Base-by-base conservation (phyloP, 2,329 filamentous ascomycete genomes). In the Sporothrix pseudoabietina region DNA sequence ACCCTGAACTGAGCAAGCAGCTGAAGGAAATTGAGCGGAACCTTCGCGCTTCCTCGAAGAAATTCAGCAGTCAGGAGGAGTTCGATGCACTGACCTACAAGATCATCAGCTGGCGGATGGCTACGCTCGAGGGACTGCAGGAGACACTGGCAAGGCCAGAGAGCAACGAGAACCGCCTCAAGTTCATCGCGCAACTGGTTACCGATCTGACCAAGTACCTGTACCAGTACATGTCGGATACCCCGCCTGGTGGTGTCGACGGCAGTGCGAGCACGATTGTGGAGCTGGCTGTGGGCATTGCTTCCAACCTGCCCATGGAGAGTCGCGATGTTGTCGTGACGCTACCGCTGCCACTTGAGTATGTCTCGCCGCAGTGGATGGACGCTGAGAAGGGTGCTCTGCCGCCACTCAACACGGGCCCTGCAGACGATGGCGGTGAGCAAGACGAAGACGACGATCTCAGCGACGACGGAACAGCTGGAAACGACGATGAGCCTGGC, bases 181-280 rank as follows among this genome's bases (percentile, higher is more conserved):
- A 88, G 71, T 89, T 98, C 73, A 93, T 91, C 39, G 88, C 90
- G 72, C 87, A 89, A 78, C 87, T 93, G 16, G 92, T 93, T 10
- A 85, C 85, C 66, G 90, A 89, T 76, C 85, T 95, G 72, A 90
- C 90, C 1, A 89, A 87, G 4, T 89, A 87, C 41, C 83, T 99
- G 47, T 90, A 91, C 75, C 89, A 91, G 78, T 90, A 93, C 78
- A 85, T 98, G 68, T 87, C 89, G 73, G 91, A 93, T 12, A 93
- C 94, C 1, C 88, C 93, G 0, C 93, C 94, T 0, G 83, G 90
- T 1, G 94, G 94, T 9, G 87, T 98, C n/a, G 91, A 95, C 76
- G 94, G 93, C 70, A 94, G 93, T 75, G 92, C 94, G 1, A 90
- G 91, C 72, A 97, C 96, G 90, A 98, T 99, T 80, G 88, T 98